phyloP scores from a whole-genome alignment of 257 asterid genomes.

The Petunia secreta region DNA sequence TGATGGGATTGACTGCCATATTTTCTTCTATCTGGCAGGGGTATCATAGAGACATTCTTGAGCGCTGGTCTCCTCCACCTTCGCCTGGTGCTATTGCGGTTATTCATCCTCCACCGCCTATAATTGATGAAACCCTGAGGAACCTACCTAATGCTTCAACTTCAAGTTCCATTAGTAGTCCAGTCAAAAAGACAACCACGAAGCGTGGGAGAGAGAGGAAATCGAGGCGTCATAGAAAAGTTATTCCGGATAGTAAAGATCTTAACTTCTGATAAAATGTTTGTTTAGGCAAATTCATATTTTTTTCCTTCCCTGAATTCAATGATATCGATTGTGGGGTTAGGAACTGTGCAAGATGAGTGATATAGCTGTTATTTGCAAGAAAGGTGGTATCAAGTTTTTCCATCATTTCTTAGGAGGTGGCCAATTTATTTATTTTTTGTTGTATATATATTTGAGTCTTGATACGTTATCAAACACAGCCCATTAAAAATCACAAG shows the following conservation, averaged over 20 bases:
- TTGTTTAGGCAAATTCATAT: conserved; percentile 36
- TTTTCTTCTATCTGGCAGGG: conserved; percentile 51
- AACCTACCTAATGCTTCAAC: conserved; percentile 26
- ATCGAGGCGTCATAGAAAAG: conserved; percentile 70
- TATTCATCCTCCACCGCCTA: conserved; percentile 56
- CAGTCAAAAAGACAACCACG: conserved; percentile 38
- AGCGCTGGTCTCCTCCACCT: conserved; percentile 59
- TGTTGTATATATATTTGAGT: conserved; percentile 29
- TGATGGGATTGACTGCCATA: background rate
- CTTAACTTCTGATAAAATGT: conserved; percentile 35
- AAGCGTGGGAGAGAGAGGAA: conserved; percentile 61
- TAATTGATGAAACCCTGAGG: conserved; percentile 24
- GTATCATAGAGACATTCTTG: conserved; percentile 80
- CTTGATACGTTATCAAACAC: background rate
- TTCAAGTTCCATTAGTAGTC: conserved; percentile 26
- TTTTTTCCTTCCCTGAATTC: conserved; percentile 44
- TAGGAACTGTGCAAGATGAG: conserved; percentile 43
- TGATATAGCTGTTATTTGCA: conserved; percentile 32
- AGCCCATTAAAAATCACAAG: background rate
- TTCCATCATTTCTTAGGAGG: conserved; percentile 13
- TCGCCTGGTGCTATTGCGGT: conserved; percentile 35
- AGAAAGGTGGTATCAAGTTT: background rate
- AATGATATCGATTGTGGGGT: conserved; percentile 28
- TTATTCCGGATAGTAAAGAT: conserved; percentile 47
- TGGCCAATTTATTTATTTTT: conserved; percentile 41